Base-by-base conservation (phyloP, 805 yeast genomes). In the Saturnispora ahearnii region DNA sequence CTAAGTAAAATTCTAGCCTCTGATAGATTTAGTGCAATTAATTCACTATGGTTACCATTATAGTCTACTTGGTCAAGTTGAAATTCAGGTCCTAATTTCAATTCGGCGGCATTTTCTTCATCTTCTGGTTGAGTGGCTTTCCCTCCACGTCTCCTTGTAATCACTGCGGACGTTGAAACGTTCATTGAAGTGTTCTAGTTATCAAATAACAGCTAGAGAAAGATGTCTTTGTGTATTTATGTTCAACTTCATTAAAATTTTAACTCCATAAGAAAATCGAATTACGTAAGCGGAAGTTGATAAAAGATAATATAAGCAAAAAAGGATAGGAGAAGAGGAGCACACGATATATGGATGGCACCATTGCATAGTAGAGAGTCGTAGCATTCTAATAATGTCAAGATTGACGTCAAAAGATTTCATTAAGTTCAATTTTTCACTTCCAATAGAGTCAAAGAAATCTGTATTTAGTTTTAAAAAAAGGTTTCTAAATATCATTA, bases 1-100 rank as follows among this genome's bases (percentile, higher is more conserved):
- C 95, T 82, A 55, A 93, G 87, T 59, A 93, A 73, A 50, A 93
- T 76, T 55, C 98, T 73, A 0, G 98, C 90, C 62, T 93, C 98
- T 28, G 95, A 83, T 44, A 90, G 70, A 66, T 90, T 91, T 57
- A 93, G 73, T 1, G 98, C 87, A 54, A 87, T 84, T 51, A 93
- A 73, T 54, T 82, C 86, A 51, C 81, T 83, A 50, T 77, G 79
- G 52, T 79, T 79, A 18, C 96, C 96, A 47, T 81, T 81, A 64
- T 90, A 90, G 55, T 87, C 83, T 34, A 82, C 68, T 64, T 90
- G 97, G 32, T 77, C 78, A 47, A 84, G 67, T 59, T 83, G 90
- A 62, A 93, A 93, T 69, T 93, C 99, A 28, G 96, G 91, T 9
- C 99, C 99, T 50, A 93, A 76, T 61, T 85, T 84, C 58, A 93